A percentile compares a stretch with the other conserved stretches of the same genome.
phyloP scores from a whole-genome alignment of 345 rosid species.

The Eucalyptus albens region DNA sequence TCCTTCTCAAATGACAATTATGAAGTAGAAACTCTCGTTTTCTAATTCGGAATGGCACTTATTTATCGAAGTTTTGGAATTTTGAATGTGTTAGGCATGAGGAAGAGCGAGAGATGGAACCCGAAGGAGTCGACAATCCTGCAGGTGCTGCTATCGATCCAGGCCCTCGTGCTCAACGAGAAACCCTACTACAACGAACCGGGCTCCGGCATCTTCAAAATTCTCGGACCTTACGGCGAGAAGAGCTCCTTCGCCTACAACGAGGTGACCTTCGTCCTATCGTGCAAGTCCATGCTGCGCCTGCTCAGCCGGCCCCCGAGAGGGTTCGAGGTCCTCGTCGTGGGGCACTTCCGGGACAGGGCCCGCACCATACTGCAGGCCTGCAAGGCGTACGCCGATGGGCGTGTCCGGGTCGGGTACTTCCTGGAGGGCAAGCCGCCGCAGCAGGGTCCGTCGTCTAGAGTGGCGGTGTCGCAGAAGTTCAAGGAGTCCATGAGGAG shows the following conservation, averaged over 20 bases:
- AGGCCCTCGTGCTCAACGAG: conserved; percentile 47
- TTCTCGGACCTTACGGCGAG: neutral
- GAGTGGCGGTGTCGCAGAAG: neutral
- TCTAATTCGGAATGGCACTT: neutral
- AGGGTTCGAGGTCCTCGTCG: conserved; percentile 26
- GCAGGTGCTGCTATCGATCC: conserved; percentile 42
- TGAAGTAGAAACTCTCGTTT: neutral
- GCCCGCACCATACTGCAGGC: conserved; percentile 17
- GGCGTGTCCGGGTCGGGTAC: conserved; percentile 17
- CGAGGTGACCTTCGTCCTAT: conserved; percentile 14
- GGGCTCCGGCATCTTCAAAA: conserved; percentile 2
- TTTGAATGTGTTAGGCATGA: neutral
- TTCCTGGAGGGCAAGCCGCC: neutral
- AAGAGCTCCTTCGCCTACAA: conserved; percentile 16
- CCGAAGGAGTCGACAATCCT: conserved; percentile 31
- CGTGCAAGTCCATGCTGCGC: conserved; percentile 22
- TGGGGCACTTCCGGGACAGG: conserved; percentile 21
- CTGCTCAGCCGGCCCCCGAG: conserved; percentile 16
- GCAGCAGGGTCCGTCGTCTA: neutral
- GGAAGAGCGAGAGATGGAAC: conserved; percentile 33
- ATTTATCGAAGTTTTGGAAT: neutral
- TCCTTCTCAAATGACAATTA: neutral
- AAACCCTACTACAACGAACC: conserved; percentile 50
- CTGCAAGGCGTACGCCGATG: conserved; percentile 15
- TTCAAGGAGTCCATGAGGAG: conserved; percentile 9